Base-by-base conservation (phyloP, 495 filamentous ascomycete genomes). In the Hamigera avellanea region DNA sequence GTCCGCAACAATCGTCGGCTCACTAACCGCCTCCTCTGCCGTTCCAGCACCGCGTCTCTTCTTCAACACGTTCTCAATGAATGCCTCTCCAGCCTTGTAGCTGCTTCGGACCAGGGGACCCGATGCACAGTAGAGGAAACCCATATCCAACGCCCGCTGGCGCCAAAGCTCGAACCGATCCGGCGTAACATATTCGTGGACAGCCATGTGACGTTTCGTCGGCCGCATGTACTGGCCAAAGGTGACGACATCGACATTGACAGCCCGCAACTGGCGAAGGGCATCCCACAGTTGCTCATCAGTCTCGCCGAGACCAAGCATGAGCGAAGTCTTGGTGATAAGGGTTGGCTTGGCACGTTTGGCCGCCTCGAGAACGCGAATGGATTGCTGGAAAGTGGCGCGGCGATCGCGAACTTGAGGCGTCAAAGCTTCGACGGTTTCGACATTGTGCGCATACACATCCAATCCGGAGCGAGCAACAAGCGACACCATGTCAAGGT, bases 171-270 rank as follows among this genome's bases (percentile, higher is more conserved):
- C 93, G 47, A 98, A 98, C 30, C 73, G 71, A 27, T 81, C 83
- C 1, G 91, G 91, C 0, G 86, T 88, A 23, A 96, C 74, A 53
- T 98, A 98, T 49, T 87, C 84, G 45, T 88, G 77, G 10, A 98
- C 91, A 51, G 88, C 78, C 79, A 98, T 89, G 61, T 98, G 91
- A 2, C 87, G 74, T 71, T 95, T 96, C 8, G 91, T 98, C 8
- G 91, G 91, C 3, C 87, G 82, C 91, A 98, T 98, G 67, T 98
- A 98, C 68, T 98, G 91, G 2, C 93, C 91, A 41, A 98, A 96
- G 0, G 91, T 98, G 26, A 98, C 86, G 9, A 98, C 85, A 42
- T 98, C 91, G 16, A 95, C 87, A 41, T 83, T 67, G 26, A 76
- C 64, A 37, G 75, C 76, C 15, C 91, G 75, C 18, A 95, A 68